A percentile compares a stretch with the other conserved stretches of the same genome.
phyloP scores from a whole-genome alignment of 306 rosid genomes.

The Amphicarpaea edgeworthii region DNA sequence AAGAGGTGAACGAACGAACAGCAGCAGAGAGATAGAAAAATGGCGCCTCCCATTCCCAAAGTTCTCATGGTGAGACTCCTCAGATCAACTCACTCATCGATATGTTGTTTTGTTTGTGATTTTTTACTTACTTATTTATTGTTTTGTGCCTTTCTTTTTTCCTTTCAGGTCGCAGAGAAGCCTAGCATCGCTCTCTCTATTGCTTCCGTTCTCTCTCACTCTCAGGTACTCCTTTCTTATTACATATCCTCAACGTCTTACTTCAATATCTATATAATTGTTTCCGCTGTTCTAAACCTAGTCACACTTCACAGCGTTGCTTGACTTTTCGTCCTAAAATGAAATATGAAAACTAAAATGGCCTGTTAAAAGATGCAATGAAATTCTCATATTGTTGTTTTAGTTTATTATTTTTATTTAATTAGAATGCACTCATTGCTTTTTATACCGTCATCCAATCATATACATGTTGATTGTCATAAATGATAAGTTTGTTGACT shows the following conservation, averaged over 20 bases:
- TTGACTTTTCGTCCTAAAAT: not conserved
- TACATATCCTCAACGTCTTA: not conserved
- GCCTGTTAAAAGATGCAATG: not conserved
- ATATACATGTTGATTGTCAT: no score
- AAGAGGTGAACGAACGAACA: not conserved
- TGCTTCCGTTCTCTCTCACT: conserved; percentile 78
- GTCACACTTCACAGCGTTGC: not conserved
- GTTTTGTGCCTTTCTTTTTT: not conserved
- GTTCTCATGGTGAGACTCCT: conserved; percentile 62
- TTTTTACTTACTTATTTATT: not conserved
- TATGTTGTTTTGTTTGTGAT: not conserved
- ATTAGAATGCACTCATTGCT: no score
- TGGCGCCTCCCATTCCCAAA: conserved; percentile 57
- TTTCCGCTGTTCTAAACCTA: conserved; percentile 4
- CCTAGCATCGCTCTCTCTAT: conserved; percentile 94
- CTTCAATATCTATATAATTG: not conserved
- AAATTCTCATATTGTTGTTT: no score
- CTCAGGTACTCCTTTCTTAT: conserved; percentile 55
- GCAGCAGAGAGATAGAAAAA: not conserved
- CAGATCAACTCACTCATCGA: not conserved
- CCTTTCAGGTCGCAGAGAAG: conserved; percentile 88
- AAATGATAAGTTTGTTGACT: no score
- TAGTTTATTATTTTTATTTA: no score
- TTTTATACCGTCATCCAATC: no score
- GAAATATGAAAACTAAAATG: not conserved